Conservation (phyloP, 257 asterid genomes). For the Jacaranda copaia region DNA sequence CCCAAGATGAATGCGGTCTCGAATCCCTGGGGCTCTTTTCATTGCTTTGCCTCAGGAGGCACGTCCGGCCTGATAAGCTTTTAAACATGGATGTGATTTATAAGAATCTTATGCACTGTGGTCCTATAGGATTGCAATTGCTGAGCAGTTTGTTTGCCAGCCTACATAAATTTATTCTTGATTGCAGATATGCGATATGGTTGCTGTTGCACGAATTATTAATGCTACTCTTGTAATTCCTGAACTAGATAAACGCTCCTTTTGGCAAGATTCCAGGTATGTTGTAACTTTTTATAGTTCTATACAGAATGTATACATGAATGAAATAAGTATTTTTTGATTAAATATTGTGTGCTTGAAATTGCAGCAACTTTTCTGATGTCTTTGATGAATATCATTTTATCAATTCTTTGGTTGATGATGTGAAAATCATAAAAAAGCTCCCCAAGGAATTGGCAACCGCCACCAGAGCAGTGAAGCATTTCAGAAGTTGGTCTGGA, state of each 20-base stretch:
- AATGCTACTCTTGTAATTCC: slow-evolving; percentile 99
- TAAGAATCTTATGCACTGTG: slow-evolving; percentile 20
- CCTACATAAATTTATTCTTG: slow-evolving; percentile 17
- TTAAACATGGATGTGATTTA: not conserved
- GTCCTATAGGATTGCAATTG: not conserved
- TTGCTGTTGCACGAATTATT: slow-evolving; percentile 91
- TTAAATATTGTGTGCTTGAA: slow-evolving; percentile 33
- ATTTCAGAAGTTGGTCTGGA: slow-evolving; percentile 97
- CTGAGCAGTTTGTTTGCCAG: slow-evolving; percentile 16
- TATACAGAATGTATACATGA: slow-evolving; percentile 4
- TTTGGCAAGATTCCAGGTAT: slow-evolving; percentile 97
- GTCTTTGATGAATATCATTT: slow-evolving; percentile 89
- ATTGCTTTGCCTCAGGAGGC: slow-evolving; percentile 9
- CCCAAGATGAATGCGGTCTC: not conserved
- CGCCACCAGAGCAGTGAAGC: slow-evolving; percentile 78
- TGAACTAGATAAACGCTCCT: slow-evolving; percentile 89
- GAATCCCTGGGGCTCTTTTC: not conserved
- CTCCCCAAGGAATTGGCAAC: slow-evolving; percentile 68
- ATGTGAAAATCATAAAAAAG: slow-evolving; percentile 70
- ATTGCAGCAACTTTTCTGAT: slow-evolving; percentile 89
- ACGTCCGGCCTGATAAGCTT: not conserved
- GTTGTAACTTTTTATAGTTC: not conserved
- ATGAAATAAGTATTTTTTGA: slow-evolving; percentile 5
- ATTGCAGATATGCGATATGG: slow-evolving; percentile 97
- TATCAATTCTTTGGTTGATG: slow-evolving; percentile 71